phyloP scores from a whole-genome alignment of 805 yeast genomes.

The Myxozyma nipponensis region DNA sequence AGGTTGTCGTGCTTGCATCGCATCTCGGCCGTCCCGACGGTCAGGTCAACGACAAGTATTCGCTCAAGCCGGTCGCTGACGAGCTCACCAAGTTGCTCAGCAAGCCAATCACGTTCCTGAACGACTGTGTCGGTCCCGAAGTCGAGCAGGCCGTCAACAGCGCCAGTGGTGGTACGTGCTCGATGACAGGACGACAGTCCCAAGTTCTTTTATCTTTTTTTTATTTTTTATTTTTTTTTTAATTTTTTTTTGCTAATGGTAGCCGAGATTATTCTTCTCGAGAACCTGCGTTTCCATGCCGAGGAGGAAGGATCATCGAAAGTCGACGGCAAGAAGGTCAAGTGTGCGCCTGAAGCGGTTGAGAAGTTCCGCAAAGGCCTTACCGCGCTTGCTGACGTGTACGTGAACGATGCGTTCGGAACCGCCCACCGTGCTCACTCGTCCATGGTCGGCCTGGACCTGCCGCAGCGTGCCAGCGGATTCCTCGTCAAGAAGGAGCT shows the following conservation, averaged over 20 bases:
- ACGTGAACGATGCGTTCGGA: slow-evolving; percentile 96
- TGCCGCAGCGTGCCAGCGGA: slow-evolving; percentile 96
- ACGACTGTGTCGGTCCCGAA: slow-evolving; percentile 89
- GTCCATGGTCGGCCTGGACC: slow-evolving; percentile 96
- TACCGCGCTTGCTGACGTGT: slow-evolving; percentile 92
- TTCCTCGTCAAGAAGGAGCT: slow-evolving; percentile 98
- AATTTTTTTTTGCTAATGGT: neutral
- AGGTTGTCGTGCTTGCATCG: slow-evolving; percentile 87
- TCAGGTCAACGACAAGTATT: slow-evolving; percentile 76
- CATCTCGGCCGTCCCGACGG: slow-evolving; percentile 99
- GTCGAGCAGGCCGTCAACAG: slow-evolving; percentile 74
- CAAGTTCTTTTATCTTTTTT: neutral
- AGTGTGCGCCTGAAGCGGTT: slow-evolving; percentile 84
- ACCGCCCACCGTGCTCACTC: slow-evolving; percentile 99
- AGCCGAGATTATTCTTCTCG: slow-evolving; percentile 86
- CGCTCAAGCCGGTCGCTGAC: slow-evolving; percentile 86
- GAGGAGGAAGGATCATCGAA: slow-evolving; percentile 88
- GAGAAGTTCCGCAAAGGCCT: slow-evolving; percentile 83
- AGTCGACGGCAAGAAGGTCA: slow-evolving; percentile 88
- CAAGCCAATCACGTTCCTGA: slow-evolving; percentile 71
- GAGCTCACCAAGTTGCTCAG: slow-evolving; percentile 79
- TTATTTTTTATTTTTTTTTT: neutral
- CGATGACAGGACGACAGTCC: neutral
- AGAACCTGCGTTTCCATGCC: slow-evolving; percentile 97
- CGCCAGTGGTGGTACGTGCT: slow-evolving; percentile 46